phyloP scores from a whole-genome alignment of 2,329 filamentous ascomycete species.

The Teratosphaeria nubilosa region DNA sequence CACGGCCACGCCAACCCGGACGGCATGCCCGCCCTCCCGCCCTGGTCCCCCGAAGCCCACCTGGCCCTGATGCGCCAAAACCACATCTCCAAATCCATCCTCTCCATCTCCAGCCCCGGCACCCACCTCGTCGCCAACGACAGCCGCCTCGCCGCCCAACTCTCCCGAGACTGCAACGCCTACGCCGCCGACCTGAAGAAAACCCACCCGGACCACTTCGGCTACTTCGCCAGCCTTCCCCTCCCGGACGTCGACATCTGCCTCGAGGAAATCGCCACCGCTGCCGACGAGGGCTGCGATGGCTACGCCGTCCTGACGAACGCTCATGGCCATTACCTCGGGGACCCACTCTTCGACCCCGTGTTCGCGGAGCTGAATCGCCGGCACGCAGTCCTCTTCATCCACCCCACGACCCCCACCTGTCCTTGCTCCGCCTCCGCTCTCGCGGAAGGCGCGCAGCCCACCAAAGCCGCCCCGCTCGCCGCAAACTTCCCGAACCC shows the following conservation, averaged over 20 bases:
- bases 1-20: slow-evolving; percentile 37
- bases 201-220: slow-evolving; percentile 32
- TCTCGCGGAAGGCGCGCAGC: slow-evolving; percentile 9
- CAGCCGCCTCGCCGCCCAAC: slow-evolving; percentile 23
- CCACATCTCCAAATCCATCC: slow-evolving; percentile 42
- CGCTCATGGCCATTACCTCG: slow-evolving; percentile 43
- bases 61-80: slow-evolving; percentile 41
- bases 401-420: slow-evolving; percentile 45
- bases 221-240: slow-evolving; percentile 46
- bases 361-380: slow-evolving; percentile 41
- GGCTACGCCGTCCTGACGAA: slow-evolving; percentile 46
- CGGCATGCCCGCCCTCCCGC: slow-evolving; percentile 36
- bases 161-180: slow-evolving; percentile 34
- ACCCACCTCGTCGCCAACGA: slow-evolving; percentile 36
- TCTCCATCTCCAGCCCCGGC: slow-evolving; percentile 47
- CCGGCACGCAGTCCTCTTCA: slow-evolving; percentile 40
- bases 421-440: slow-evolving; percentile 20
- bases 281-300: slow-evolving; percentile 36
- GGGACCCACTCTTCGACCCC: slow-evolving; percentile 34
- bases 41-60: slow-evolving; percentile 39
- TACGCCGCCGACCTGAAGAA: slow-evolving; percentile 32
- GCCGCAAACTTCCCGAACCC: slow-evolving; percentile 31
- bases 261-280: slow-evolving; percentile 39
- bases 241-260: slow-evolving; percentile 40
- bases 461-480: slow-evolving; percentile 28